phyloP scores from a whole-genome alignment of 176 grass and related monocot species.

The Phragmites australis region DNA sequence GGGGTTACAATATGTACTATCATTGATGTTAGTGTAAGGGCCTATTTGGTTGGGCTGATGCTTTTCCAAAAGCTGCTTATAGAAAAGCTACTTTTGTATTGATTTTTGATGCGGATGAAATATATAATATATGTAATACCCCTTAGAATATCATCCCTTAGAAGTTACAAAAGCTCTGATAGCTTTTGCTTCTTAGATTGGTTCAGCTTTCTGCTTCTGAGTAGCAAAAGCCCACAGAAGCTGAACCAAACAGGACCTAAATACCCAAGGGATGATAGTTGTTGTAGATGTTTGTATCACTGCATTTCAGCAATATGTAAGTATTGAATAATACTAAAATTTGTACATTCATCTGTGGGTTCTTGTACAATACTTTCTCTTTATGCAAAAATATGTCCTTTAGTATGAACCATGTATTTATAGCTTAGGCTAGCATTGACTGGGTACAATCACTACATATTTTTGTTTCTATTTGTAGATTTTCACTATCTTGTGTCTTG shows the following conservation, averaged over 20 bases:
- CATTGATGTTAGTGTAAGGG: conserved; percentile 64
- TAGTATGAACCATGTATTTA: background rate
- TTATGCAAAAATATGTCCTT: background rate
- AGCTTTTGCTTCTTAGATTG: too few species aligned
- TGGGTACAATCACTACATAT: background rate
- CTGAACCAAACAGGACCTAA: too few species aligned
- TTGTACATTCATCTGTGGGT: background rate
- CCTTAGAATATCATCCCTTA: too few species aligned
- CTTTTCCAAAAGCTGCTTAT: too few species aligned
- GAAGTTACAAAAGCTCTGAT: too few species aligned
- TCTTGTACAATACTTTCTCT: background rate
- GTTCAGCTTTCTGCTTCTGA: too few species aligned
- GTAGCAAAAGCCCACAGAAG: too few species aligned
- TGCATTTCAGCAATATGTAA: conserved; percentile 57
- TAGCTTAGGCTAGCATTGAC: background rate
- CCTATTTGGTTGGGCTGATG: too few species aligned
- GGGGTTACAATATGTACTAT: conserved; percentile 60
- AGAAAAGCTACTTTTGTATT: too few species aligned
- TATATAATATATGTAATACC: too few species aligned
- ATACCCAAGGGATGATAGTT: conserved; percentile 43
- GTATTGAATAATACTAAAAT: conserved; percentile 28
- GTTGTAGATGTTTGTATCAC: conserved; percentile 54
- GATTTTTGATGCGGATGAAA: too few species aligned
- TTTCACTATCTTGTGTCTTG: background rate
- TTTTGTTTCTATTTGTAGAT: background rate